Conservation (phyloP, 1,284 basidiomycete genomes). For the Cryptococcus hybrid region DNA sequence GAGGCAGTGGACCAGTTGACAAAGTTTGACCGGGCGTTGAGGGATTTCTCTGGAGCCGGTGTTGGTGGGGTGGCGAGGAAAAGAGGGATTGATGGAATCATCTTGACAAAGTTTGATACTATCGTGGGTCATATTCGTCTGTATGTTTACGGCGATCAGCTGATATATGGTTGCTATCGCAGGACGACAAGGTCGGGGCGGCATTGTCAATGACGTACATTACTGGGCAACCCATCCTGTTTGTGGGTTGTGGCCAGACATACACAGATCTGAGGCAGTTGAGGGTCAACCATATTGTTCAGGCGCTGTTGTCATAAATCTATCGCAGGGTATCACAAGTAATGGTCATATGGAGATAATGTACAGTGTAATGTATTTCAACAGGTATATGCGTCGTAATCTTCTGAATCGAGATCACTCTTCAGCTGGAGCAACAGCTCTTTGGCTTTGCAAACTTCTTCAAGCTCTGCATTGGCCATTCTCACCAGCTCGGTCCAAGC, state of each 20-base stretch:
- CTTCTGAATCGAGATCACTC: no score
- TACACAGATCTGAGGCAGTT: constrained; percentile 90
- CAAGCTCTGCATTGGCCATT: not conserved
- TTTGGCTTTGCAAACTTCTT: not conserved
- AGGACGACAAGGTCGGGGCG: constrained; percentile 74
- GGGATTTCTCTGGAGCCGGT: constrained; percentile 65
- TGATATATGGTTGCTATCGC: not conserved
- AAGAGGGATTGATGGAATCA: constrained; percentile 92
- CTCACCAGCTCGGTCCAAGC: not conserved
- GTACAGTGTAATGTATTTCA: no score
- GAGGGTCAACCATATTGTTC: constrained; percentile 86
- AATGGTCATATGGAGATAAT: no score
- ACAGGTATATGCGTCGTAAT: no score
- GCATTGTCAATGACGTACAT: constrained; percentile 97
- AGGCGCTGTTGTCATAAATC: constrained; percentile 60
- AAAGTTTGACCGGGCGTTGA: constrained; percentile 88
- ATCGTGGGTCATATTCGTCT: constrained; percentile 54
- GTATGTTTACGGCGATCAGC: not conserved
- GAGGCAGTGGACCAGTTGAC: constrained; percentile 93
- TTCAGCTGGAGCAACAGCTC: not conserved
- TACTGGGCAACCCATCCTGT: constrained; percentile 92
- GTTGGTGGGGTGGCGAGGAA: constrained; percentile 44
- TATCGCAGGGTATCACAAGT: no score
- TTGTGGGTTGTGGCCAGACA: constrained; percentile 95
- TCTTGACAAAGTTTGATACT: constrained; percentile 96